phyloP scores from a whole-genome alignment of 2,329 filamentous ascomycete species.

The Arthrobotrys entomopaga region DNA sequence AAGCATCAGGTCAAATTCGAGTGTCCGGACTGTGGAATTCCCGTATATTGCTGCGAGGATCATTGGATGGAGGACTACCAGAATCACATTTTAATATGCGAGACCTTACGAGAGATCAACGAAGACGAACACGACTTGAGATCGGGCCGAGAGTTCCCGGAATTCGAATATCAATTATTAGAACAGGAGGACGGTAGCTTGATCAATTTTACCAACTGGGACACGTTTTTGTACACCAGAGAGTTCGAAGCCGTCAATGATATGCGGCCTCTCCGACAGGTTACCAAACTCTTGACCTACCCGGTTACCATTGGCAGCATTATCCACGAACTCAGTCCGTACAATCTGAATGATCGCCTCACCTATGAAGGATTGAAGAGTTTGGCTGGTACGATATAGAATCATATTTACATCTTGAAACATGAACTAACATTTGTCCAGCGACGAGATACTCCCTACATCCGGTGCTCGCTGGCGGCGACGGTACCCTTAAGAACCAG shows the following conservation, averaged over 20 bases:
- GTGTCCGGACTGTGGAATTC: conserved; percentile 94
- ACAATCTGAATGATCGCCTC: conserved; percentile 79
- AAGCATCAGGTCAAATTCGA: conserved; percentile 87
- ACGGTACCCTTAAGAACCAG: conserved; percentile 68
- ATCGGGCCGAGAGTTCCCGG: conserved; percentile 89
- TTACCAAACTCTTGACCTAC: conserved; percentile 91
- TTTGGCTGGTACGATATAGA: conserved; percentile 76
- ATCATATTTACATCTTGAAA: not conserved
- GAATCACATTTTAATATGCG: conserved; percentile 88
- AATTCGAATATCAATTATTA: conserved; percentile 85
- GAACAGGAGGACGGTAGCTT: conserved; percentile 90
- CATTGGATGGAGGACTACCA: conserved; percentile 98
- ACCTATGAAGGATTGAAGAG: conserved; percentile 92
- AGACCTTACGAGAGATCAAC: conserved; percentile 90
- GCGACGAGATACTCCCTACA: conserved; percentile 94
- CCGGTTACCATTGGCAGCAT: conserved; percentile 91
- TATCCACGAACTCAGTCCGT: conserved; percentile 92
- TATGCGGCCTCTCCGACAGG: conserved; percentile 89
- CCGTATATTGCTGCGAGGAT: conserved; percentile 90
- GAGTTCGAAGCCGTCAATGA: conserved; percentile 91
- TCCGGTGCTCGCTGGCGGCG: conserved; percentile 76
- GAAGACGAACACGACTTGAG: conserved; percentile 96
- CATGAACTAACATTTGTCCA: conserved; percentile 61
- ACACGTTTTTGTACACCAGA: conserved; percentile 92
- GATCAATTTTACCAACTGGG: conserved; percentile 98